Percentiles rank a stretch among this genome's conserved stretches.
These are phyloP conservation scores for Hemileccinum rubropunctum DNA, from an alignment of 768 basidiomycete genomes.

Conservation along the genomic window DNA sequence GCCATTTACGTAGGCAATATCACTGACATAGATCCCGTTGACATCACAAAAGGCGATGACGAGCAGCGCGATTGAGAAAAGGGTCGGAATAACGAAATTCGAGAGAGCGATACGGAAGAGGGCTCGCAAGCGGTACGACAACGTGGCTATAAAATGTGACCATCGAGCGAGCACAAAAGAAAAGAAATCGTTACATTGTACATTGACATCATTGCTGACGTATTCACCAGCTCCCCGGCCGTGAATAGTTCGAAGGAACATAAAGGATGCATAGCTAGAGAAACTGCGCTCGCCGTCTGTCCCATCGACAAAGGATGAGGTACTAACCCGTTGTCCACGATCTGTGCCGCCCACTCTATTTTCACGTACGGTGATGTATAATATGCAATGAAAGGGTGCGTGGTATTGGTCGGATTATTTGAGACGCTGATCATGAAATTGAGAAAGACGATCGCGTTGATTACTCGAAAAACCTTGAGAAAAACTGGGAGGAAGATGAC, in stretches of 20 bases:
- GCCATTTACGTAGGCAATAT: neutral
- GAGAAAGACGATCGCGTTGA: conserved; percentile 21
- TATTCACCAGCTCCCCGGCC: neutral
- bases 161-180: neutral
- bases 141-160: conserved; percentile 5
- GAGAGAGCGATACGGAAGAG: conserved; percentile 24
- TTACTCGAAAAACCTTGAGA: conserved; percentile 19
- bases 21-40: neutral
- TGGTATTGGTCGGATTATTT: neutral
- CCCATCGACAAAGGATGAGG: neutral
- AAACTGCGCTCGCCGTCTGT: neutral
- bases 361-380: conserved; percentile 24
- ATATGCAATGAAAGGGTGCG: conserved; percentile 5
- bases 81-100: conserved; percentile 29
- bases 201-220: neutral
- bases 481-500: conserved; percentile 16
- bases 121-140: conserved; percentile 4
- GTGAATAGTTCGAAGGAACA: conserved; percentile 17
- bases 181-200: neutral
- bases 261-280: conserved; percentile 22
- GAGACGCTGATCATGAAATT: conserved; percentile 9
- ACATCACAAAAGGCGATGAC: neutral
- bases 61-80: conserved; percentile 17
- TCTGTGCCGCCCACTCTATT: conserved; percentile 29
- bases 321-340: conserved; percentile 26